These are phyloP conservation scores for Leishmania martiniquensis DNA, from an alignment of 208 protist genomes.

Conservation along the genomic window DNA sequence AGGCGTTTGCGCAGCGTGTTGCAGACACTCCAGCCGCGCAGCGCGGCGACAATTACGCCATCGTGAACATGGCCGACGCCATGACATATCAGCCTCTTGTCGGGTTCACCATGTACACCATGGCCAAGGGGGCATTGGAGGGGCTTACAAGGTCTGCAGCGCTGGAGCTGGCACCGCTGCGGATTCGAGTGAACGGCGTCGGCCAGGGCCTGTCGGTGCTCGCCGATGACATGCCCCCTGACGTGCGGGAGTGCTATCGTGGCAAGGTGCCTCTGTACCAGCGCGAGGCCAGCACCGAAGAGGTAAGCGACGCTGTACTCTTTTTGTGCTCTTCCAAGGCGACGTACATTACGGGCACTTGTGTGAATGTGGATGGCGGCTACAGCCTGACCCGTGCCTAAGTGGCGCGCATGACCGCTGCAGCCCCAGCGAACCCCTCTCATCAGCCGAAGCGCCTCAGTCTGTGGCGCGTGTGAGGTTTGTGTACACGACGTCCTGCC, in stretches of 20 bases:
- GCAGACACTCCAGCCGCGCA: conserved; percentile 18
- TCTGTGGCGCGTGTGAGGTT: neutral
- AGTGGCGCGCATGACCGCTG: neutral
- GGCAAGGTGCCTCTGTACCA: conserved; percentile 65
- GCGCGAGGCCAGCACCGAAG: conserved; percentile 48
- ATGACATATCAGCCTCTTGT: conserved; percentile 65
- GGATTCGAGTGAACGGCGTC: conserved; percentile 79
- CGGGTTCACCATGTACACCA: conserved; percentile 75
- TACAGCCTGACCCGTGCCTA: conserved; percentile 68
- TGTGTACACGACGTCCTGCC: neutral
- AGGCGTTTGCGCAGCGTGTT: conserved; percentile 48
- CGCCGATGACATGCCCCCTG: conserved; percentile 42
- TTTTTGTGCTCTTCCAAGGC: conserved; percentile 71
- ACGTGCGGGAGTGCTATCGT: conserved; percentile 41
- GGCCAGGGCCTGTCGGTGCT: conserved; percentile 59
- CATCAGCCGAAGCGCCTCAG: neutral
- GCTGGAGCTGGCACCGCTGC: conserved; percentile 60
- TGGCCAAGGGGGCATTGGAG: conserved; percentile 76
- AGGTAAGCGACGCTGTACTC: conserved; percentile 59
- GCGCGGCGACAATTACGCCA: conserved; percentile 25
- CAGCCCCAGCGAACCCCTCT: neutral
- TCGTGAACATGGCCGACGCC: conserved; percentile 78
- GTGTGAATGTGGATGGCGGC: conserved; percentile 73
- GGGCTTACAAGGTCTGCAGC: conserved; percentile 72
- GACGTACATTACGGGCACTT: conserved; percentile 66